These are phyloP conservation scores for Trifolium repens DNA, from an alignment of 306 rosid species.

Conservation along the genomic window DNA sequence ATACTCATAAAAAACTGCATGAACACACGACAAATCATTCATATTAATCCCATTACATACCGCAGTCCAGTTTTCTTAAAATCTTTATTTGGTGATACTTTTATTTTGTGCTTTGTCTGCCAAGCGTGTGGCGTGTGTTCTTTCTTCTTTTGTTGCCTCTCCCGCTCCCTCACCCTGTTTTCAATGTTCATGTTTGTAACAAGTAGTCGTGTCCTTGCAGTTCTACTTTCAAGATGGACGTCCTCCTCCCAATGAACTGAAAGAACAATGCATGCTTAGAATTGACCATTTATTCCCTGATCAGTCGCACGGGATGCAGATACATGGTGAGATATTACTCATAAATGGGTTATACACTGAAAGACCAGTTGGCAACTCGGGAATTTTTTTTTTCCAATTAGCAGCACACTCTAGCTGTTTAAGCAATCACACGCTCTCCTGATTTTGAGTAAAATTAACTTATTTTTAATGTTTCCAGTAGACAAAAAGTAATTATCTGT, in stretches of 20 bases:
- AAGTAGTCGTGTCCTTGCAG: slow-evolving; percentile 58
- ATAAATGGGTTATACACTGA: slow-evolving; percentile 40
- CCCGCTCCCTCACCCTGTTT: slow-evolving; percentile 1
- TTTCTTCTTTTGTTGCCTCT: background rate
- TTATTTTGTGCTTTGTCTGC: slow-evolving; percentile 32
- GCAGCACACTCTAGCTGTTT: slow-evolving; percentile 25
- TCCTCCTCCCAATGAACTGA: slow-evolving; percentile 81
- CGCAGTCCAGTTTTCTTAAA: background rate
- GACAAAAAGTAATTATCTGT: slow-evolving; percentile 15
- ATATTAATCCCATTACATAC: slow-evolving; percentile 9
- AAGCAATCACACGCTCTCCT: slow-evolving; percentile 24
- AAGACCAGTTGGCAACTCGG: slow-evolving; percentile 28
- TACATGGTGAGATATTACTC: slow-evolving; percentile 72
- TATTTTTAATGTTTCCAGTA: slow-evolving; percentile 37
- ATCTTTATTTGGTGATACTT: slow-evolving; percentile 25
- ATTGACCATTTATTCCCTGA: slow-evolving; percentile 73
- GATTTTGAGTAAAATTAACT: slow-evolving; percentile 8
- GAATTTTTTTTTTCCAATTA: slow-evolving; percentile 5
- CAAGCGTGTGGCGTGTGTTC: background rate
- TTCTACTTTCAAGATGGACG: slow-evolving; percentile 92
- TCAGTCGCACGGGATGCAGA: slow-evolving; percentile 76
- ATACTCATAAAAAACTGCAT: background rate
- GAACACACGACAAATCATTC: slow-evolving; percentile 9
- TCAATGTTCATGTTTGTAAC: slow-evolving; percentile 36
- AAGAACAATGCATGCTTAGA: slow-evolving; percentile 75